phyloP scores from a whole-genome alignment of 805 yeast genomes.

The Diddensiella santjacobensis region DNA sequence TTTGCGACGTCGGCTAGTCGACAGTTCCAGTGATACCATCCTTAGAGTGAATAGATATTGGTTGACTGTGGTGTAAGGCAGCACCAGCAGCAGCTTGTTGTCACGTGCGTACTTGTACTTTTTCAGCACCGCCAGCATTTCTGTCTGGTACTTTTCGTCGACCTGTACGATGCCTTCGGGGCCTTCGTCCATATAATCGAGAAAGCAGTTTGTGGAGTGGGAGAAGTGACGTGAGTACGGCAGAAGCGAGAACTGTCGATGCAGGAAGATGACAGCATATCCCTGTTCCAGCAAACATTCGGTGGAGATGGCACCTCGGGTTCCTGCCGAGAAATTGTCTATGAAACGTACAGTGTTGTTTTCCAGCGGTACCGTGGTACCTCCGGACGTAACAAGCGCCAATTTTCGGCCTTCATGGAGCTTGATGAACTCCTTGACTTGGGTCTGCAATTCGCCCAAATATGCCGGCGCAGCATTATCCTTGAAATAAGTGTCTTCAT shows the following conservation, averaged over 20 bases:
- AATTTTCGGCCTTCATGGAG: constrained; percentile 52
- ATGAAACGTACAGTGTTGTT: constrained; percentile 95
- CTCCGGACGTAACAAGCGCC: constrained; percentile 90
- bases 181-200: constrained; percentile 68
- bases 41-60: constrained; percentile 86
- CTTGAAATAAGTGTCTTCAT: constrained; percentile 73
- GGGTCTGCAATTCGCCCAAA: constrained; percentile 54
- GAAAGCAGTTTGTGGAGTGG: constrained; percentile 76
- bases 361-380: constrained; percentile 96
- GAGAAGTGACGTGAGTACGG: constrained; percentile 89
- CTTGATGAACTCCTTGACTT: constrained; percentile 59
- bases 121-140: constrained; percentile 56
- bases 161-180: constrained; percentile 49
- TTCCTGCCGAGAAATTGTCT: constrained; percentile 96
- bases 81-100: constrained; percentile 51
- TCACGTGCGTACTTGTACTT: constrained; percentile 48
- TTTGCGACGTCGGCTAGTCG: constrained; percentile 23
- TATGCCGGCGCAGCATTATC: constrained; percentile 72
- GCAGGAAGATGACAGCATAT: constrained; percentile 88
- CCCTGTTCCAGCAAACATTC: constrained; percentile 83
- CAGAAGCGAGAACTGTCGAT: constrained; percentile 84
- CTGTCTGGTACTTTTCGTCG: constrained; percentile 53
- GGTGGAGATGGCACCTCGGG: constrained; percentile 95
- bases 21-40: constrained; percentile 58
- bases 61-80: constrained; percentile 93